These are phyloP conservation scores for Pythium myriotylum DNA, from an alignment of 352 stramenopile species.

Conservation along the genomic window DNA sequence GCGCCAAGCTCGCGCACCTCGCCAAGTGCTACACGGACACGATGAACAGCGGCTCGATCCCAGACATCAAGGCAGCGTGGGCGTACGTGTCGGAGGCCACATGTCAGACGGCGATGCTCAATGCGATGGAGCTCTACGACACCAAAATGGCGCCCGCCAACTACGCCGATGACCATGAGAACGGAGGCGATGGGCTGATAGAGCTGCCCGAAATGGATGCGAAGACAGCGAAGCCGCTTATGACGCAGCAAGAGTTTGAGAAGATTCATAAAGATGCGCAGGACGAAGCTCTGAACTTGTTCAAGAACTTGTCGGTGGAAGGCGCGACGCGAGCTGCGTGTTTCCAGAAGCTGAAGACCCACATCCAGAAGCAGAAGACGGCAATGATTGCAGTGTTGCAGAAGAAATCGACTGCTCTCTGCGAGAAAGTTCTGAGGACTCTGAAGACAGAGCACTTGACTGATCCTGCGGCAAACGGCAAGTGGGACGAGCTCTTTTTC, in stretches of 20 bases:
- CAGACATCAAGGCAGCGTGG: slow-evolving; percentile 85
- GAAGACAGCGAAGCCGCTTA: slow-evolving; percentile 28
- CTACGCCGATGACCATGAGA: slow-evolving; percentile 21
- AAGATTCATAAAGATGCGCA: slow-evolving; percentile 73
- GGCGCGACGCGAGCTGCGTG: slow-evolving; percentile 52
- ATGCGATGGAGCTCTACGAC: slow-evolving; percentile 65
- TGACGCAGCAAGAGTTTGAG: slow-evolving; percentile 76
- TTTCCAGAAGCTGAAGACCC: slow-evolving; percentile 78
- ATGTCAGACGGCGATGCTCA: slow-evolving; percentile 58
- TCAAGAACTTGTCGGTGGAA: slow-evolving; percentile 74
- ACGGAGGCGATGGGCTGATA: slow-evolving; percentile 20
- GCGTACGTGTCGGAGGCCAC: slow-evolving; percentile 83
- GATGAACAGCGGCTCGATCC: slow-evolving; percentile 76
- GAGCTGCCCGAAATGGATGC: slow-evolving; percentile 1
- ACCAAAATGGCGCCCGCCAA: slow-evolving; percentile 38
- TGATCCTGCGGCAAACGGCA: slow-evolving; percentile 40
- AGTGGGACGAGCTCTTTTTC: slow-evolving; percentile 40
- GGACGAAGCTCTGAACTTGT: slow-evolving; percentile 65
- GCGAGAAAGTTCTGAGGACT: slow-evolving; percentile 43
- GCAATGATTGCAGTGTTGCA: slow-evolving; percentile 59
- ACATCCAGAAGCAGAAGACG: slow-evolving; percentile 66
- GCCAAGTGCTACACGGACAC: slow-evolving; percentile 72
- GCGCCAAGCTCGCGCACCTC: slow-evolving; percentile 61
- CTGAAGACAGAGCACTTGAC: slow-evolving; percentile 44
- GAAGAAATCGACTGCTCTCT: slow-evolving; percentile 56